phyloP scores from a whole-genome alignment of 345 rosid species.

The Geranium rotundifolium region DNA sequence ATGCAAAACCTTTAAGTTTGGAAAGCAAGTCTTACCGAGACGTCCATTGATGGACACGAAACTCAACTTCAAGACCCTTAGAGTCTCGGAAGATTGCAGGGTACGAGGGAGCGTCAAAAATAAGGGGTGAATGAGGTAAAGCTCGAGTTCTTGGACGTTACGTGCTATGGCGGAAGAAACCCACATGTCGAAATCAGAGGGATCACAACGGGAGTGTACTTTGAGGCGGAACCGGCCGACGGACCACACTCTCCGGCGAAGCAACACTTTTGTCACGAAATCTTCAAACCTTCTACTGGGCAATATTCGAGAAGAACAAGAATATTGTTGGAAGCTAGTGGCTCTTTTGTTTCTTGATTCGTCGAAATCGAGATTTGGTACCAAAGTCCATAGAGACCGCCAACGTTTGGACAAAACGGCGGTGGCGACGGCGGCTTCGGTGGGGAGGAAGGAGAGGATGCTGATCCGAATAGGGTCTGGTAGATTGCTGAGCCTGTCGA shows the following conservation, averaged over 20 bases:
- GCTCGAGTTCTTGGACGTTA: conserved; percentile 1
- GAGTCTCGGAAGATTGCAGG: too few relatives aligned
- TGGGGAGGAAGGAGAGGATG: conserved; percentile 5
- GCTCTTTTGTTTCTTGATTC: not conserved
- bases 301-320: too few relatives aligned
- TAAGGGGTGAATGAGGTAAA: too few relatives aligned
- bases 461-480: too few relatives aligned
- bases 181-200: conserved; percentile 6
- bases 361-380: conserved; percentile 1
- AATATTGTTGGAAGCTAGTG: not conserved
- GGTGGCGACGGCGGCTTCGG: conserved; percentile 1
- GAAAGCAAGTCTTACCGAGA: too few relatives aligned
- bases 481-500: too few relatives aligned
- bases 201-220: not conserved
- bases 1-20: too few relatives aligned
- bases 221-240: not conserved
- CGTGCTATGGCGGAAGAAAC: conserved; percentile 8
- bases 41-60: too few relatives aligned
- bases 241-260: conserved; percentile 5
- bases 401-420: conserved; percentile 14
- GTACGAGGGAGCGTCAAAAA: too few relatives aligned
- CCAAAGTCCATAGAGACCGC: conserved; percentile 9
- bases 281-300: too few relatives aligned
- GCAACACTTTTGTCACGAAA: conserved; percentile 13
- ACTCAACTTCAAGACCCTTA: too few relatives aligned